Base-by-base conservation (phyloP, 2,329 filamentous ascomycete species). In the Colletotrichum eremochloae region DNA sequence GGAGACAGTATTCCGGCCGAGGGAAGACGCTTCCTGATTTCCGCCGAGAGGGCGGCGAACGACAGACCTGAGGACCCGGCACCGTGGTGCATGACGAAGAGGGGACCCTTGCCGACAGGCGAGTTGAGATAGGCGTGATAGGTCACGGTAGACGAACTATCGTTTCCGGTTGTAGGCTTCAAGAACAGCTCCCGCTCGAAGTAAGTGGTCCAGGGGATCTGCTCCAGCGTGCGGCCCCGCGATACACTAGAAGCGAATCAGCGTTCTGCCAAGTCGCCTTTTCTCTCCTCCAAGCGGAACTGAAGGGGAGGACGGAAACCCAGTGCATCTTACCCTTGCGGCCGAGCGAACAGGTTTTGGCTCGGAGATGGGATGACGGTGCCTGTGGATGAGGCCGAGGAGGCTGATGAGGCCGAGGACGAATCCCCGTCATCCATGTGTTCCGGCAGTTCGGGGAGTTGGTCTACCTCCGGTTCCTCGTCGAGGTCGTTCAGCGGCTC, bases 41-140 rank as follows among this genome's bases (percentile, higher is more conserved):
- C 93, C 56, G 90, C 87, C 2, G 92, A 90, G 73, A 97, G 90
- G 5, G 94, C 87, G 6, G 95, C 95, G 82, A 98, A 99, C 2
- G 95, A 97, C 71, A 46, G 88, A 8, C 93, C 97, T 0, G 95
- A 97, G 5, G 95, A 97, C 20, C 96, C 96, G 52, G 94, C 96
- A 50, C 96, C 96, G 82, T 99, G 96, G 80, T 99, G 96, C 83
- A 93, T 94, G 72, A 98, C 92, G 81, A 99, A 95, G 6, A 99
- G 86, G 0, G 96, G 95, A 0, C 93, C 94, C 73, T 88, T 88
- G 48, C 88, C 91, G 53, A 88, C 87, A 11, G 96, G 95, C 0
- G 95, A 94, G 29, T 91, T 97, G 55, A 98, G 86, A 81, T 98
- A 98, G 69, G 90, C 93, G 84, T 99, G 96, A 79, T 95, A 93